phyloP scores from a whole-genome alignment of 2,329 filamentous ascomycete species.

The Podosphaera xanthii region DNA sequence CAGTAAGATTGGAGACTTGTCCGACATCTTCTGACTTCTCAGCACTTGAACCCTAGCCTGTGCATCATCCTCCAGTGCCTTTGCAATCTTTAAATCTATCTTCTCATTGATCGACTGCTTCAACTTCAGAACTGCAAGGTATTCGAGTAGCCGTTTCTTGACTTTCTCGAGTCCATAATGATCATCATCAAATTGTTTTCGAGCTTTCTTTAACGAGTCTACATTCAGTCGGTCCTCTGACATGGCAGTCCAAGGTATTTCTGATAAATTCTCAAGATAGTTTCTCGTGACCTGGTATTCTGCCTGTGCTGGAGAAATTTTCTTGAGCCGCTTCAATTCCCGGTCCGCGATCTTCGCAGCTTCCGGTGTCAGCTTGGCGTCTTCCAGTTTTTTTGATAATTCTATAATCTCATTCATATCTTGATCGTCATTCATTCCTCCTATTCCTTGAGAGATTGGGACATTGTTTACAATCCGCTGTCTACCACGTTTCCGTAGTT shows the following conservation, averaged over 20 bases:
- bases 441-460: constrained; percentile 9
- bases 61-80: constrained; percentile 34
- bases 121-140: constrained; percentile 81
- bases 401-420: constrained; percentile 81
- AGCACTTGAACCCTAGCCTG: constrained; percentile 45
- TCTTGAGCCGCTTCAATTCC: constrained; percentile 68
- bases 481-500: constrained; percentile 20
- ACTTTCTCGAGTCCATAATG: constrained; percentile 94
- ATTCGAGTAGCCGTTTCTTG: constrained; percentile 88
- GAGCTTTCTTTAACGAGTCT: constrained; percentile 54
- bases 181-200: constrained; percentile 82
- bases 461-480: constrained; percentile 8
- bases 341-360: constrained; percentile 77
- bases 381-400: constrained; percentile 66
- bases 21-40: constrained; percentile 62
- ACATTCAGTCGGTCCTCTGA: constrained; percentile 72
- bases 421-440: constrained; percentile 34
- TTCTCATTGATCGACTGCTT: constrained; percentile 80
- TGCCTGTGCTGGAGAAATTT: constrained; percentile 90
- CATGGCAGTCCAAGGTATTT: constrained; percentile 74
- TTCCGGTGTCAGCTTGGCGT: constrained; percentile 60
- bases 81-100: constrained; percentile 54
- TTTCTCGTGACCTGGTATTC: constrained; percentile 87
- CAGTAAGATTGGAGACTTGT: constrained; percentile 89
- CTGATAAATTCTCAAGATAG: constrained; percentile 79